Conservation (phyloP, 164 flowering plant species). For the Pachysandra terminalis region DNA sequence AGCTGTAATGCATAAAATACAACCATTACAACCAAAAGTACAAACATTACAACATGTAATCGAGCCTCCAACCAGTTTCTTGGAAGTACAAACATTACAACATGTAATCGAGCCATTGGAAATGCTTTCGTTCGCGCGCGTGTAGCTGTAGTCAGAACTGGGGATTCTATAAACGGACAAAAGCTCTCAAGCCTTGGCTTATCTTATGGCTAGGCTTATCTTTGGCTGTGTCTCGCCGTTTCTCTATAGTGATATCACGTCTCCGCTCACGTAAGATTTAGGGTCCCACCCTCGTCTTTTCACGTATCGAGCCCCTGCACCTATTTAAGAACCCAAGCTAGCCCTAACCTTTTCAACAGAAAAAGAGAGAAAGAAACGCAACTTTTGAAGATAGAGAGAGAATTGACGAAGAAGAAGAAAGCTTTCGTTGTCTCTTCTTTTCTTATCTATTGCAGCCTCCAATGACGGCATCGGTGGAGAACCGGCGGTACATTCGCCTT, state of each 20-base stretch:
- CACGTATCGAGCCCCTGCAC: background rate
- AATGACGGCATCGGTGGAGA: conserved; percentile 81
- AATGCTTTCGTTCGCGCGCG: too few species aligned
- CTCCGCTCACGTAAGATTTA: background rate
- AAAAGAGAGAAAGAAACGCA: background rate
- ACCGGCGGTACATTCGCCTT: conserved; percentile 44
- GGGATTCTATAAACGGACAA: too few species aligned
- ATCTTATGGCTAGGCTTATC: too few species aligned
- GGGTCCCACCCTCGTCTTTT: background rate
- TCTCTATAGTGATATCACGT: background rate
- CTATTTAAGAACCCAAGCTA: background rate
- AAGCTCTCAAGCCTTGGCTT: too few species aligned
- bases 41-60: too few species aligned
- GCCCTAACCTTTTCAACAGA: background rate
- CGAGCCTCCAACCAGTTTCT: too few species aligned
- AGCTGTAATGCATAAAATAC: too few species aligned
- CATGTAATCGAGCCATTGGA: too few species aligned
- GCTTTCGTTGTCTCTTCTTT: background rate
- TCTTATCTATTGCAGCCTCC: background rate
- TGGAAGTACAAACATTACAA: too few species aligned
- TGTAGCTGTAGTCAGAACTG: too few species aligned
- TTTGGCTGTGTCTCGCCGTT: background rate
- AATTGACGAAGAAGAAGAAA: background rate
- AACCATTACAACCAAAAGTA: too few species aligned
- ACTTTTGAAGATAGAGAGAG: background rate